Evolutionary conservation across 495 filamentous ascomycete genomes (phyloP).

Genomic region (Mytilinidion resinicola): DNA sequence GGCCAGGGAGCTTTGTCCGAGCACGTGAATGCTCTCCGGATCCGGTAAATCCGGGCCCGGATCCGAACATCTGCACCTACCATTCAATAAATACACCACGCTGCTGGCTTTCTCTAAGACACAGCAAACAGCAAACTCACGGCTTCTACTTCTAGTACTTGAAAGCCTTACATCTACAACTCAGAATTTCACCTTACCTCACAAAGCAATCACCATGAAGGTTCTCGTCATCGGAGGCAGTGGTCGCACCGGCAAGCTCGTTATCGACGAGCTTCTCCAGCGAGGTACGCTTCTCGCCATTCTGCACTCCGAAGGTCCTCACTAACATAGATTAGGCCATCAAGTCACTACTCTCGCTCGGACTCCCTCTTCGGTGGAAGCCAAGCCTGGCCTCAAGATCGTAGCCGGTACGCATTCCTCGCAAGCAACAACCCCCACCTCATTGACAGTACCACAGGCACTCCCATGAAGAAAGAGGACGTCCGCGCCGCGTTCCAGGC

Average conservation of each 20-base stretch:
- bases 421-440: background rate
- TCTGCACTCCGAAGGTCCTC: background rate
- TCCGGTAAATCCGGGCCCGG: too few species aligned
- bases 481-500: constrained; percentile 34
- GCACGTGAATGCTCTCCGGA: too few species aligned
- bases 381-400: constrained; percentile 18
- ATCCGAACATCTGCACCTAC: too few species aligned
- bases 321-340: constrained; percentile 23
- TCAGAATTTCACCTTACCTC: too few species aligned
- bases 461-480: constrained; percentile 35
- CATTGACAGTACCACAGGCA: constrained; percentile 29
- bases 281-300: constrained; percentile 2
- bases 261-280: constrained; percentile 39
- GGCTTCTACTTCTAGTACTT: too few species aligned
- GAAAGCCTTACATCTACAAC: too few species aligned
- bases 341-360: constrained; percentile 42
- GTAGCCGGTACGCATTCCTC: background rate
- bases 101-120: too few species aligned
- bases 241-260: constrained; percentile 41
- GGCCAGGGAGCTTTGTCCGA: too few species aligned
- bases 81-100: too few species aligned
- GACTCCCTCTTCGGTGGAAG: constrained; percentile 30
- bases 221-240: constrained; percentile 42
- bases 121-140: too few species aligned
- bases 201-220: too few species aligned